Conservation (phyloP, 225 moss, liverwort and hornwort species). For the Pseudoscleropodium purum region DNA sequence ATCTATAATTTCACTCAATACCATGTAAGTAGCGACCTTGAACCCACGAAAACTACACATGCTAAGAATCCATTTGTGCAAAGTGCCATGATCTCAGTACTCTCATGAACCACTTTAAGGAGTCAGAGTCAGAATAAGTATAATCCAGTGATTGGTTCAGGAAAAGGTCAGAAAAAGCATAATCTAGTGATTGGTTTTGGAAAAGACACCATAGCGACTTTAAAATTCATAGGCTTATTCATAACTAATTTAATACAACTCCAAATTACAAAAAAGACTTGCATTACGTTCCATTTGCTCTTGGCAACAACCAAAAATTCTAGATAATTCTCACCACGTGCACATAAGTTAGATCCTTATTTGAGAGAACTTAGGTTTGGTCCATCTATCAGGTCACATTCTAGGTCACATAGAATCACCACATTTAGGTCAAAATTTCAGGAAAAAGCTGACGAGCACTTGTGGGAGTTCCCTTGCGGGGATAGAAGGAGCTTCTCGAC, state of each 20-base stretch:
- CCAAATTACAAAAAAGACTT: neutral
- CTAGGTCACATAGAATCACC: neutral
- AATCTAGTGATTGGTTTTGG: no score
- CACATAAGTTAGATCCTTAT: neutral
- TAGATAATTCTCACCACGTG: neutral
- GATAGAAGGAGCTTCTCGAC: slow-evolving; percentile 8
- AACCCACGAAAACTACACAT: neutral
- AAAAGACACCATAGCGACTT: neutral
- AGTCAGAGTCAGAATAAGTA: neutral
- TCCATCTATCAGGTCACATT: neutral
- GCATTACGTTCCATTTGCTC: neutral
- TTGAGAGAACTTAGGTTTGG: neutral
- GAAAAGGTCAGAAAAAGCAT: neutral
- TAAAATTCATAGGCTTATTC: neutral
- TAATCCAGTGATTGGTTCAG: no score
- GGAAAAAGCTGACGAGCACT: neutral
- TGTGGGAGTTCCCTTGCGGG: slow-evolving; percentile 13
- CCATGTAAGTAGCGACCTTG: neutral
- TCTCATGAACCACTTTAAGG: neutral
- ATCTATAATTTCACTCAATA: neutral
- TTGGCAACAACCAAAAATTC: neutral
- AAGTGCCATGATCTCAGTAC: neutral
- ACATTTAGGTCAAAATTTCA: neutral
- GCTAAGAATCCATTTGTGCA: neutral
- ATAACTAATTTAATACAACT: neutral